A percentile compares a stretch with the other conserved stretches of the same genome.
phyloP scores from a whole-genome alignment of 75 land plant genomes.

The Cupressus sempervirens region DNA sequence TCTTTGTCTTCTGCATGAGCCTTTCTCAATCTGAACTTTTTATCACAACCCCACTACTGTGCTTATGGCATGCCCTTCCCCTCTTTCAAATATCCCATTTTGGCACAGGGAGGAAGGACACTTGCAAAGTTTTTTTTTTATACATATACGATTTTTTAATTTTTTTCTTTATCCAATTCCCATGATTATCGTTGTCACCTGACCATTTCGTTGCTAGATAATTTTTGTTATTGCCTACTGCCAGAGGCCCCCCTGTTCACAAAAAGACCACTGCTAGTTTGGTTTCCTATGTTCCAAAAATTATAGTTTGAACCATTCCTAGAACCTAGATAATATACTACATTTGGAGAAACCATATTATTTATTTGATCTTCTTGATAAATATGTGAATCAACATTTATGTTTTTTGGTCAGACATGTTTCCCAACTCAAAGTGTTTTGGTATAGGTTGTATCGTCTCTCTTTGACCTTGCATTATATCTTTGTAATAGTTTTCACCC shows the following conservation, averaged over 20 bases:
- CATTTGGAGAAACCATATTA: not conserved
- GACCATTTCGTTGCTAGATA: no score
- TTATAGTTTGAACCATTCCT: not conserved
- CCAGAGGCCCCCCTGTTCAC: not conserved
- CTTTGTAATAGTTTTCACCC: not conserved
- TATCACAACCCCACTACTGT: no score
- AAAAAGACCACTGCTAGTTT: not conserved
- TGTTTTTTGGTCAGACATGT: not conserved
- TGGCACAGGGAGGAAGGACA: no score
- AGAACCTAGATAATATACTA: not conserved
- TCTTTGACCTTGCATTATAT: slow-evolving; percentile 7
- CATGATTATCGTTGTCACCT: no score
- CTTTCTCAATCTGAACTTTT: no score
- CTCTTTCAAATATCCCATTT: no score
- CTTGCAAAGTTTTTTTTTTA: no score
- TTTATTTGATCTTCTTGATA: not conserved
- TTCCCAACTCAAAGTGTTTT: not conserved
- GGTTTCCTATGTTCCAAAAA: slow-evolving; percentile 1
- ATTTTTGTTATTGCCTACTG: no score
- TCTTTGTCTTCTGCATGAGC: no score
- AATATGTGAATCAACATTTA: not conserved
- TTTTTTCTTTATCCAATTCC: no score
- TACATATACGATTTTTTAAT: no score
- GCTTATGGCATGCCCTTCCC: no score
- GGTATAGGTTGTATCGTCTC: not conserved